Percentiles rank a stretch among this genome's conserved stretches.
Conservation (phyloP, 2,329 filamentous ascomycete genomes). For the Beauveria caledonica region DNA sequence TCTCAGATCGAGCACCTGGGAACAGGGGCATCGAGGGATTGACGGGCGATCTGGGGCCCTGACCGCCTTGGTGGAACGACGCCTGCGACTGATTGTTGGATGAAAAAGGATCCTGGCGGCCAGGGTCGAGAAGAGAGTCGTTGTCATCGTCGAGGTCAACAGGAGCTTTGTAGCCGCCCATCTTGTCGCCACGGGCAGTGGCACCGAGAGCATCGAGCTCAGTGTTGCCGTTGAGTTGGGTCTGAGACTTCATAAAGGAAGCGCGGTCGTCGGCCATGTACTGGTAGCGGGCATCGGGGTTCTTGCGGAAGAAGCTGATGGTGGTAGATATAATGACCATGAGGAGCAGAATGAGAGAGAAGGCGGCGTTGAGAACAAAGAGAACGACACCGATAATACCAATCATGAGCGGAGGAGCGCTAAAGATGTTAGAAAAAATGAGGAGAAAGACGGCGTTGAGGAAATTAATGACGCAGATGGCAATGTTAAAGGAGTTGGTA, state of each 20-base stretch:
- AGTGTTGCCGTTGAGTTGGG: conserved; percentile 65
- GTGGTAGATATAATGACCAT: conserved; percentile 57
- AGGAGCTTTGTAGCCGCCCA: conserved; percentile 34
- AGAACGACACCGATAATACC: conserved; percentile 85
- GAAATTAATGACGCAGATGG: conserved; percentile 85
- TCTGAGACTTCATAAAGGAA: conserved; percentile 95
- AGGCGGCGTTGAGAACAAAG: conserved; percentile 79
- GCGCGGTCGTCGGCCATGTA: conserved; percentile 94
- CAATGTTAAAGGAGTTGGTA: conserved; percentile 93
- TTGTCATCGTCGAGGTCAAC: conserved; percentile 35
- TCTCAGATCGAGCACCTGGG: conserved; percentile 28
- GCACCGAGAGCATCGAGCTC: conserved; percentile 86
- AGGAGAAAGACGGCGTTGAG: conserved; percentile 83
- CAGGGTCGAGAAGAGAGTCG: conserved; percentile 31
- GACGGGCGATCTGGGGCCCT: conserved; percentile 28
- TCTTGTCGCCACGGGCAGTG: conserved; percentile 80
- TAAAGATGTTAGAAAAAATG: conserved; percentile 81
- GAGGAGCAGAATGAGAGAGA: conserved; percentile 73
- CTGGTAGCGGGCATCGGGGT: conserved; percentile 90
- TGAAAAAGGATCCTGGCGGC: conserved; percentile 25
- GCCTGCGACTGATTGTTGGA: conserved; percentile 24
- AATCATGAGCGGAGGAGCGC: conserved; percentile 72
- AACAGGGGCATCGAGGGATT: conserved; percentile 37
- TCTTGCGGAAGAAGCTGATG: conserved; percentile 77
- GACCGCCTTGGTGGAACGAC: conserved; percentile 20